Base-by-base conservation (phyloP, 192 early-diverging fungal genomes). In the Umbelopsis ramanniana region DNA sequence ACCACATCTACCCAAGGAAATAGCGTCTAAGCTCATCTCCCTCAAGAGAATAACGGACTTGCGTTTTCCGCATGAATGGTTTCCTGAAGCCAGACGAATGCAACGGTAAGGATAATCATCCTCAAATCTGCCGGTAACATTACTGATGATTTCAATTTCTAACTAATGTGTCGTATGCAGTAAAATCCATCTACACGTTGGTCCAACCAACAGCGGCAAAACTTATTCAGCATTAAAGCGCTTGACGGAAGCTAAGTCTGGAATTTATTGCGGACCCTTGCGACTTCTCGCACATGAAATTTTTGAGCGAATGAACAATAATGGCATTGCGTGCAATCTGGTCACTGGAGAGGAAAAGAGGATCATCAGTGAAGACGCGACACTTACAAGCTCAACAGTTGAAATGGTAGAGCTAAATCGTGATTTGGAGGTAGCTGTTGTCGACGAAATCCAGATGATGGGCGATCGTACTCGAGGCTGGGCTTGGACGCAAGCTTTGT, bases 401-500 rank as follows among this genome's bases (percentile, higher is more conserved):
- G 97, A 99, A 77, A 97, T 99, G 97, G 91, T 88, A 15, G 84
- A 89, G 9, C 40, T 88, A 15, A 72, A 70, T 40, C 54, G 71
- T 8, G 63, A 73, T 12, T 82, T 91, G 46, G 88, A 97, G 0
- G 93, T 97, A 21, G 96, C 93, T 6, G 95, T 99, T 4, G 81
- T 99, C 10, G 97, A 99, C 75, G 97, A 99, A 75, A 99, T 99
- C 81, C 97, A 99, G 78, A 94, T 99, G 94, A 91, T 99, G 63
- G 87, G 82, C 0, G 96, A 99, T 72, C 76, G 72, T 12, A 79
- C 89, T 38, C 87, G 97, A 14, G 97, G 97, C 12, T 97, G 95
- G 95, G 96, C 96, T 38, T 99, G 96, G 96, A 96, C 95, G 8
- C 86, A 90, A 48, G 97, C 96, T 5, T 66, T 98, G 6, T 71